Percentiles rank a stretch among this genome's conserved stretches.
Evolutionary conservation across 192 early-diverging fungal species (phyloP).

Genomic region (Coemansia aciculifera): DNA sequence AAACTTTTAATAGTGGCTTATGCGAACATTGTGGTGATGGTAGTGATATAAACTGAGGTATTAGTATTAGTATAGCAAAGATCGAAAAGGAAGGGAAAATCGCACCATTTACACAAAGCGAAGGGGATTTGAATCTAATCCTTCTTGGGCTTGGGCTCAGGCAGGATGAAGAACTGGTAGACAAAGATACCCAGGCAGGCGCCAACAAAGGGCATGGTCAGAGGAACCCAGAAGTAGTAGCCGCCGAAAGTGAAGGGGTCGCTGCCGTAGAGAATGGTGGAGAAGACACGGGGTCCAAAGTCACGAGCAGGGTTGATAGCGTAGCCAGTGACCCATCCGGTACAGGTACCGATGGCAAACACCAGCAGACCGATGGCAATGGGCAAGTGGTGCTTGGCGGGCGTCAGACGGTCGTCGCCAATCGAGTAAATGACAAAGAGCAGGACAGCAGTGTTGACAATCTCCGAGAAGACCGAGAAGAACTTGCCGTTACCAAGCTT

Average conservation of each 20-base stretch:
- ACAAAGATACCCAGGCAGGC: slow-evolving; percentile 59
- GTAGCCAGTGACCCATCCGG: slow-evolving; percentile 67
- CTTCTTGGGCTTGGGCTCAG: slow-evolving; percentile 52
- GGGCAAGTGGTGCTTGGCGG: slow-evolving; percentile 58
- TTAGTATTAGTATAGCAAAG: not conserved
- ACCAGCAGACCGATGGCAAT: slow-evolving; percentile 64
- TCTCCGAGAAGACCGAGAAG: slow-evolving; percentile 63
- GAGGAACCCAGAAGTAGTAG: slow-evolving; percentile 74
- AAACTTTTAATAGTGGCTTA: not conserved
- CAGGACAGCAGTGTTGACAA: slow-evolving; percentile 68
- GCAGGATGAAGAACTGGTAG: slow-evolving; percentile 63
- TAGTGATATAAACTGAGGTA: too few species aligned
- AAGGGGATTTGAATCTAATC: slow-evolving; percentile 15
- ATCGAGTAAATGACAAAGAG: slow-evolving; percentile 64
- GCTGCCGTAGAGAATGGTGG: slow-evolving; percentile 63
- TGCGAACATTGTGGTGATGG: not conserved
- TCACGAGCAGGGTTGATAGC: slow-evolving; percentile 81
- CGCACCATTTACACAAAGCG: not conserved
- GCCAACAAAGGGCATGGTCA: slow-evolving; percentile 68
- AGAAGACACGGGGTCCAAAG: slow-evolving; percentile 76
- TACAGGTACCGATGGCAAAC: slow-evolving; percentile 62
- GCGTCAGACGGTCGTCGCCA: slow-evolving; percentile 61
- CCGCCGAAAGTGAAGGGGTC: slow-evolving; percentile 66
- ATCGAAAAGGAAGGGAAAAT: not conserved
- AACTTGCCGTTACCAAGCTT: slow-evolving; percentile 55